Evolutionary conservation across 1,139 yeast species (phyloP).

Genomic region (Candida sp.): DNA sequence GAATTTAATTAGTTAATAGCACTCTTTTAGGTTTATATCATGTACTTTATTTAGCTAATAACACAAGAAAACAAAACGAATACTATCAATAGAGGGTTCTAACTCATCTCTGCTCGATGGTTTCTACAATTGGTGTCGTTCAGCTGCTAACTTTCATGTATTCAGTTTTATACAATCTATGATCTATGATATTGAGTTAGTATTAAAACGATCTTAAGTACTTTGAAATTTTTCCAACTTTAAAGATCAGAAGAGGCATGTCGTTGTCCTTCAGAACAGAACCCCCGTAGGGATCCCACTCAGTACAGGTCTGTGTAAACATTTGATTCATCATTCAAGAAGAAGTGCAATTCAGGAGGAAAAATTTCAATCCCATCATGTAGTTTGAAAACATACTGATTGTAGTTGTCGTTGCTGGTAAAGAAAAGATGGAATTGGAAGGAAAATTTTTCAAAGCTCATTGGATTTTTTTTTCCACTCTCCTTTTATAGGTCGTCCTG

Average conservation of each 20-base stretch:
- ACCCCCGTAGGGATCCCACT: conserved; percentile 19
- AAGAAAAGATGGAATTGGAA: not conserved
- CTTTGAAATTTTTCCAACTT: conserved; percentile 11
- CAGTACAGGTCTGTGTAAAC: conserved; percentile 69
- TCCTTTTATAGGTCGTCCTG: not conserved
- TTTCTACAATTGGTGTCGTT: not conserved
- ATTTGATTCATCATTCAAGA: conserved; percentile 19
- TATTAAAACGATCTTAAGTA: not conserved
- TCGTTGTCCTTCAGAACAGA: conserved; percentile 38
- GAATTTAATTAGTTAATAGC: not conserved
- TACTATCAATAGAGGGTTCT: not conserved
- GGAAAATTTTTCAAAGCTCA: not conserved
- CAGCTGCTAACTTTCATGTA: not conserved
- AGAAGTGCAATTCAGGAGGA: not conserved
- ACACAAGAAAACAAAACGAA: not conserved
- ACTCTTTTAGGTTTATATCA: conserved; percentile 4
- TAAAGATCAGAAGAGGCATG: conserved; percentile 38
- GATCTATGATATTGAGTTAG: not conserved
- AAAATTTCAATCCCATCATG: too few relatives aligned
- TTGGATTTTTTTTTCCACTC: not conserved
- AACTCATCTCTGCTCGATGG: not conserved
- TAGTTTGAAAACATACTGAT: not conserved
- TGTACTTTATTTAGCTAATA: conserved; percentile 8
- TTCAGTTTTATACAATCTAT: not conserved
- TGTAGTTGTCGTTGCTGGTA: not conserved